Conservation (phyloP, 192 early-diverging fungal genomes). For the Linderina pennispora region DNA sequence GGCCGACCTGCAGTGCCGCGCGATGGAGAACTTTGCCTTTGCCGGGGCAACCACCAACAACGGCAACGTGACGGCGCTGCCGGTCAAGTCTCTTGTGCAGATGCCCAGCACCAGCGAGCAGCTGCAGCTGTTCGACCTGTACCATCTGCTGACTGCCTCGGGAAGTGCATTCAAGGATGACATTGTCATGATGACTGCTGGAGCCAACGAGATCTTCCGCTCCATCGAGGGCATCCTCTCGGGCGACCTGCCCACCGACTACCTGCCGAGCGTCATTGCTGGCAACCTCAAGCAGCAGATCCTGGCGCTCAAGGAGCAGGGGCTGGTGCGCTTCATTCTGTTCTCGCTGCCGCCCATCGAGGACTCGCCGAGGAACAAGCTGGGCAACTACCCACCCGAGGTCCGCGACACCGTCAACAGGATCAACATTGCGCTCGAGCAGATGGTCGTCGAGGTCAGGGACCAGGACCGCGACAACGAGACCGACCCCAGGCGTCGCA, state of each 20-base stretch:
- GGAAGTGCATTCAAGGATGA: slow-evolving; percentile 34
- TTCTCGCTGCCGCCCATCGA: slow-evolving; percentile 46
- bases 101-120: slow-evolving; percentile 45
- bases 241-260: slow-evolving; percentile 27
- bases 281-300: slow-evolving; percentile 34
- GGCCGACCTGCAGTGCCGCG: slow-evolving; percentile 35
- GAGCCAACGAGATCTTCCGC: slow-evolving; percentile 42
- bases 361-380: slow-evolving; percentile 42
- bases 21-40: slow-evolving; percentile 47
- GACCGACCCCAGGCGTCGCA: slow-evolving; percentile 15
- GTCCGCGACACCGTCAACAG: slow-evolving; percentile 26
- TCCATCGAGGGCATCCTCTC: slow-evolving; percentile 38
- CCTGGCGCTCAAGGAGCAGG: slow-evolving; percentile 39
- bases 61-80: slow-evolving; percentile 40
- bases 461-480: slow-evolving; percentile 38
- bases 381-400: slow-evolving; percentile 39
- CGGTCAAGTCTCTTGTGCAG: slow-evolving; percentile 35
- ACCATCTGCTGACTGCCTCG: slow-evolving; percentile 34
- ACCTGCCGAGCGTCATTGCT: slow-evolving; percentile 34
- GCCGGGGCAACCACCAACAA: slow-evolving; percentile 43
- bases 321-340: slow-evolving; percentile 26
- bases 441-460: slow-evolving; percentile 27
- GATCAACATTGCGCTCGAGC: slow-evolving; percentile 32
- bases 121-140: slow-evolving; percentile 42
- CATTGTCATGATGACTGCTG: slow-evolving; percentile 40